A percentile compares a stretch with the other conserved stretches of the same genome.
Conservation (phyloP, 306 rosid species). For the Rubus parviflorus region DNA sequence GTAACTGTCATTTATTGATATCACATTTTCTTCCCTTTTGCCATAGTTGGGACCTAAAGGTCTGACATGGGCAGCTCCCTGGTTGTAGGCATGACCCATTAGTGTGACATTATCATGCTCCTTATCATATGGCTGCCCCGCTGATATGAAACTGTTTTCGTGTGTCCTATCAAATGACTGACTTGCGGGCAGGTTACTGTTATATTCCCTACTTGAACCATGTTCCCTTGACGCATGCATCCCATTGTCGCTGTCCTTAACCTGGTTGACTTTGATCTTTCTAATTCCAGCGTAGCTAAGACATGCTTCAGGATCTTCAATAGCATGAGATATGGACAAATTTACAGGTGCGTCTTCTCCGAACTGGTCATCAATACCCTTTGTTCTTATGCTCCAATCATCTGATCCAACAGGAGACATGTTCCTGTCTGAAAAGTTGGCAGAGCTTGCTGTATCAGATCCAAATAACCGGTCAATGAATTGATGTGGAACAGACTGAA, state of each 20-base stretch:
- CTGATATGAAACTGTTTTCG: constrained; percentile 41
- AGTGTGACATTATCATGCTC: constrained; percentile 40
- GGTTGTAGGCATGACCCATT: constrained; percentile 50
- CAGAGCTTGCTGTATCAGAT: constrained; percentile 51
- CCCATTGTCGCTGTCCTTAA: constrained; percentile 43
- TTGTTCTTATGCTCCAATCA: constrained; percentile 53
- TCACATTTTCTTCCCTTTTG: constrained; percentile 39
- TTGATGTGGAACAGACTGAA: constrained; percentile 57
- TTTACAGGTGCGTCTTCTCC: constrained; percentile 54
- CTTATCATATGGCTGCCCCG: constrained; percentile 53
- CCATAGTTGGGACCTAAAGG: constrained; percentile 41
- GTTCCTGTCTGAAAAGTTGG: constrained; percentile 48
- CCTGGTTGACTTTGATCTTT: constrained; percentile 56
- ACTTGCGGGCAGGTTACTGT: constrained; percentile 38
- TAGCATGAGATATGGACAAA: constrained; percentile 59
- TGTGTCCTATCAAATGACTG: constrained; percentile 44
- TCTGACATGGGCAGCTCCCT: constrained; percentile 49
- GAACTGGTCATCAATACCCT: constrained; percentile 47
- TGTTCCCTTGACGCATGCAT: constrained; percentile 35
- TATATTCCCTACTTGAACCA: constrained; percentile 40
- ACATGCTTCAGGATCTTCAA: constrained; percentile 60
- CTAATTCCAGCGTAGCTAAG: constrained; percentile 50
- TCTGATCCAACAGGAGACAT: constrained; percentile 47
- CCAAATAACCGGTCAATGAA: constrained; percentile 59
- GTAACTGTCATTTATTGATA: constrained; percentile 48